A percentile compares a stretch with the other conserved stretches of the same genome.
phyloP scores from a whole-genome alignment of 2,329 filamentous ascomycete species.

The Stachybotrys elegans region DNA sequence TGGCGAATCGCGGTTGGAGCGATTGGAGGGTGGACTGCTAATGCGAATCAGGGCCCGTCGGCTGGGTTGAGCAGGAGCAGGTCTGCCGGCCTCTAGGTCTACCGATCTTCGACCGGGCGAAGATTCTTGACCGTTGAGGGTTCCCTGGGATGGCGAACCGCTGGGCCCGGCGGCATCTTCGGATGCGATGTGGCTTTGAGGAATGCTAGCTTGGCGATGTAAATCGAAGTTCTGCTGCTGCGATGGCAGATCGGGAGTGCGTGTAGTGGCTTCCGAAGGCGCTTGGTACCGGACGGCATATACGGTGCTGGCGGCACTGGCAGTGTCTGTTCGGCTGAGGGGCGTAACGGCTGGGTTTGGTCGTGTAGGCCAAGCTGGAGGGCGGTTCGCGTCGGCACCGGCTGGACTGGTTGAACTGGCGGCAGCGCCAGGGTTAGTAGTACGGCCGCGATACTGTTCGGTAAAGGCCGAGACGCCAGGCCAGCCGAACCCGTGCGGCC shows the following conservation, averaged over 20 bases:
- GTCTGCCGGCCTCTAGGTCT: conserved; percentile 23
- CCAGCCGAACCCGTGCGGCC: conserved; percentile 17
- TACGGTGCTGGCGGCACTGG: conserved; percentile 58
- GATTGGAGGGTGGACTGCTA: not conserved
- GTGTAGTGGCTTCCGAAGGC: conserved; percentile 45
- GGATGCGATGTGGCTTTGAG: conserved; percentile 16
- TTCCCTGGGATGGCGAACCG: conserved; percentile 10
- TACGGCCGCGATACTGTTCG: conserved; percentile 18
- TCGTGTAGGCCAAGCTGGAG: conserved; percentile 50
- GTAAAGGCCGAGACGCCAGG: conserved; percentile 19
- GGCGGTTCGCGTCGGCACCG: conserved; percentile 23
- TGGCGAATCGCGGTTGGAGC: not conserved
- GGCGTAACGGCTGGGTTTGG: conserved; percentile 51
- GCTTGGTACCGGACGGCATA: conserved; percentile 60
- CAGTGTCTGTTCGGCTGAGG: conserved; percentile 56
- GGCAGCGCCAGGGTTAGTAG: conserved; percentile 11
- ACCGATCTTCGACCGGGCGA: conserved; percentile 8
- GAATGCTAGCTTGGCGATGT: conserved; percentile 28
- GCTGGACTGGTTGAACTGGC: conserved; percentile 15
- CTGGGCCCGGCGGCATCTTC: conserved; percentile 19
- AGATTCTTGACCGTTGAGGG: conserved; percentile 15
- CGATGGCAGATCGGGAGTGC: conserved; percentile 35
- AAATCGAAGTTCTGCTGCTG: conserved; percentile 22
- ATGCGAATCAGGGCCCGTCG: conserved; percentile 14
- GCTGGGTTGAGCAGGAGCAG: conserved; percentile 12